phyloP scores from a whole-genome alignment of 768 basidiomycete species.

The Lactarius akahatsu region DNA sequence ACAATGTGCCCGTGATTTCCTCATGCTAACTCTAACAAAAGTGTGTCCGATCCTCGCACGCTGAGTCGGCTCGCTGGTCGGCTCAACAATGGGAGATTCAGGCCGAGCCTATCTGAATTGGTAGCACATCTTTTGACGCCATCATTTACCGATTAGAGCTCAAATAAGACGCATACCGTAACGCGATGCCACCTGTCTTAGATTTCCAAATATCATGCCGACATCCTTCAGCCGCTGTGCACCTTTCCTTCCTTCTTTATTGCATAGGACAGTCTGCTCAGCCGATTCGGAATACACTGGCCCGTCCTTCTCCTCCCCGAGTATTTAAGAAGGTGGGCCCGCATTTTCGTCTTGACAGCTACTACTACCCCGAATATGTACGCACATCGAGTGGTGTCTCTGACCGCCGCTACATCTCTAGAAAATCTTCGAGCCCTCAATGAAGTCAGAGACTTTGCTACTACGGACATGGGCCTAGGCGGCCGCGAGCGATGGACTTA shows the following conservation, averaged over 20 bases:
- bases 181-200: conserved; percentile 22
- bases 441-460: conserved; percentile 52
- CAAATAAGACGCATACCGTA: conserved; percentile 21
- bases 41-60: not conserved
- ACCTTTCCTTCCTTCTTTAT: conserved; percentile 15
- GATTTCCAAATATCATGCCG: conserved; percentile 29
- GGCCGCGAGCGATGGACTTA: conserved; percentile 56
- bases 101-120: not conserved
- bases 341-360: conserved; percentile 4
- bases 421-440: conserved; percentile 51
- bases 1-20: not conserved
- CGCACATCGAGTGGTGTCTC: conserved; percentile 39
- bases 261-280: conserved; percentile 5
- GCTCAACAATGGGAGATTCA: not conserved
- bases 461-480: conserved; percentile 54
- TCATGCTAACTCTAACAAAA: not conserved
- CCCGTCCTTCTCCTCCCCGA: not conserved
- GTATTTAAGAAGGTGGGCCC: conserved; percentile 18
- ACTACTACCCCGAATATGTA: conserved; percentile 27
- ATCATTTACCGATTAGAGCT: conserved; percentile 4
- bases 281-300: conserved; percentile 9
- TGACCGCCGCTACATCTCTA: conserved; percentile 45
- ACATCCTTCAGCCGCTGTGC: conserved; percentile 11
- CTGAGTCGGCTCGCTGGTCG: not conserved
- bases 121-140: not conserved